phyloP scores from a whole-genome alignment of 2,329 filamentous ascomycete genomes.

The Falciphora oryzae region DNA sequence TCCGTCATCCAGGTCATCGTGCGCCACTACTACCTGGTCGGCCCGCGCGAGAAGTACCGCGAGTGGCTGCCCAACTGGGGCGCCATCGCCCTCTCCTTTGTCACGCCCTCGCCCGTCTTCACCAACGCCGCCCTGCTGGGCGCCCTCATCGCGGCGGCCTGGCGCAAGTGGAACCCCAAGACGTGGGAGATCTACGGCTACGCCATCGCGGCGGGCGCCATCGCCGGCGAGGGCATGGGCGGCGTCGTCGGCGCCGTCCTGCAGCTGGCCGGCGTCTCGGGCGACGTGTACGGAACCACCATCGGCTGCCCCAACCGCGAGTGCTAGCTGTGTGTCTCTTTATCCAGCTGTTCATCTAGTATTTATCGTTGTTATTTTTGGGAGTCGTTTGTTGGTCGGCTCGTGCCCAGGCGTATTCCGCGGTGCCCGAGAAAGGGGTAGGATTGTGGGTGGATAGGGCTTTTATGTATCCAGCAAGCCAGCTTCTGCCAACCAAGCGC shows the following conservation, averaged over 20 bases:
- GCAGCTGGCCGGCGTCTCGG: constrained; percentile 15
- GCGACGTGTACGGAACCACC: constrained; percentile 8
- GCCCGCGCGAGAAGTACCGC: constrained; percentile 46
- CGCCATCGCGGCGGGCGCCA: constrained; percentile 53
- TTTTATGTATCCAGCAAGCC: too few relatives aligned
- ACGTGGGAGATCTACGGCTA: constrained; percentile 55
- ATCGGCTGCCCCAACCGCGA: constrained; percentile 9
- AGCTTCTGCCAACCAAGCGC: too few relatives aligned
- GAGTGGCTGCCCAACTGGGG: constrained; percentile 57
- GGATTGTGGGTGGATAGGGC: too few relatives aligned
- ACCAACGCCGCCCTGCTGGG: constrained; percentile 54
- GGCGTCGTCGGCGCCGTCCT: constrained; percentile 39
- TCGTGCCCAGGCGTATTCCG: too few relatives aligned
- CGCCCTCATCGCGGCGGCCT: constrained; percentile 43
- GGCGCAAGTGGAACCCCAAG: constrained; percentile 46
- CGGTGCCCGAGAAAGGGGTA: too few relatives aligned
- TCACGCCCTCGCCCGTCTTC: constrained; percentile 51
- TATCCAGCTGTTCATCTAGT: too few relatives aligned
- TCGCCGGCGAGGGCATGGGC: constrained; percentile 58
- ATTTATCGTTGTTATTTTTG: too few relatives aligned
- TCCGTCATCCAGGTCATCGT: constrained; percentile 45
- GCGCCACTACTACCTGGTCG: constrained; percentile 49
- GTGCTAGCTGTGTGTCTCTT: too few relatives aligned
- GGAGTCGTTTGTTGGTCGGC: too few relatives aligned
- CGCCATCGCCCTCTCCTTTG: constrained; percentile 53